phyloP scores from a whole-genome alignment of 2,329 filamentous ascomycete species.

The Ascochyta viciae-villosae region DNA sequence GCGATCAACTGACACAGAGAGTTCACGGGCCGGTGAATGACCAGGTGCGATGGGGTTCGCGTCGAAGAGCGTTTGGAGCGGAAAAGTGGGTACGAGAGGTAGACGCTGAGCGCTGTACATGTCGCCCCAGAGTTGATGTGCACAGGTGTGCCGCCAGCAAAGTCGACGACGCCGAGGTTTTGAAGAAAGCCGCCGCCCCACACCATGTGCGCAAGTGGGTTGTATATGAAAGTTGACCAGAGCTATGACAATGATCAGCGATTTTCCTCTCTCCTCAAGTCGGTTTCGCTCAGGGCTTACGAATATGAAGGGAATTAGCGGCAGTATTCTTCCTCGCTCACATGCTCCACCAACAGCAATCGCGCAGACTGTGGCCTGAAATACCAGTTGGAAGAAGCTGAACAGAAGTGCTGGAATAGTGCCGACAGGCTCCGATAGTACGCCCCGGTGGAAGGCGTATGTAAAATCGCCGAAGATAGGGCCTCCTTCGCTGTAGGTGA shows the following conservation, averaged over 20 bases:
- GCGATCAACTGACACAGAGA: slow-evolving; percentile 57
- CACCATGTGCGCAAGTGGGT: slow-evolving; percentile 58
- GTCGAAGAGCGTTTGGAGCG: slow-evolving; percentile 54
- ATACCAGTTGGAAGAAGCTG: slow-evolving; percentile 61
- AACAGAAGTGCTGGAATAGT: slow-evolving; percentile 60
- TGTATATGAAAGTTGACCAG: slow-evolving; percentile 59
- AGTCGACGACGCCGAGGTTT: slow-evolving; percentile 55
- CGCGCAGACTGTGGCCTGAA: slow-evolving; percentile 59
- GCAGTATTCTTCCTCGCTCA: slow-evolving; percentile 56
- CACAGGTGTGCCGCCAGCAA: slow-evolving; percentile 54
- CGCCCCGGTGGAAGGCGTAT: slow-evolving; percentile 55
- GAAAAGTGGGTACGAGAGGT: slow-evolving; percentile 59
- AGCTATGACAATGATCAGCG: slow-evolving; percentile 40
- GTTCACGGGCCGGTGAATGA: slow-evolving; percentile 58
- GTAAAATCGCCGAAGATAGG: slow-evolving; percentile 55
- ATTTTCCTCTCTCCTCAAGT: not conserved
- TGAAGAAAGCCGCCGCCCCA: slow-evolving; percentile 57
- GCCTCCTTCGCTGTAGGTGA: slow-evolving; percentile 58
- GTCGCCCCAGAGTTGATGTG: slow-evolving; percentile 52
- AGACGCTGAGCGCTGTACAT: slow-evolving; percentile 55
- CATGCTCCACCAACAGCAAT: slow-evolving; percentile 59
- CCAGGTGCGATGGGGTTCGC: slow-evolving; percentile 57
- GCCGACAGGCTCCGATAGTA: slow-evolving; percentile 57
- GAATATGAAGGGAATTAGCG: slow-evolving; percentile 58
- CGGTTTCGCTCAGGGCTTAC: slow-evolving; percentile 19